Evolutionary conservation across 78 protist species (phyloP).

Genomic region (Tieghemostelium lacteum): DNA sequence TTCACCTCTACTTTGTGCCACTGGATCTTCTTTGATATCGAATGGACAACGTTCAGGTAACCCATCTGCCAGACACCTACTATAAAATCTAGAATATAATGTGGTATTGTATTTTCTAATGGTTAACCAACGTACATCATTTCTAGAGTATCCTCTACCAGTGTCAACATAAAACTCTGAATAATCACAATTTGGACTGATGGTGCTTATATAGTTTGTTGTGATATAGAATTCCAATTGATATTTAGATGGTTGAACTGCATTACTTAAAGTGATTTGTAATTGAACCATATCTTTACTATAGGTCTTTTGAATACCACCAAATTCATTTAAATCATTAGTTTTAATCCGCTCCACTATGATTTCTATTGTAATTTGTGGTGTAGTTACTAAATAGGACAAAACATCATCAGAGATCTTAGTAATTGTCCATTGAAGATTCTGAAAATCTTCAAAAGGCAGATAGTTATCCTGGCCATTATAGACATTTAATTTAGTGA

Average conservation of each 20-base stretch:
- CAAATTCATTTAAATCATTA: neutral
- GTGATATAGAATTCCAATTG: neutral
- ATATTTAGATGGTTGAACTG: neutral
- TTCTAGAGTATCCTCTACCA: slow-evolving; percentile 13
- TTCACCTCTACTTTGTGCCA: slow-evolving; percentile 1
- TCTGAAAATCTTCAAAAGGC: neutral
- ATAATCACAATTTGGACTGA: neutral
- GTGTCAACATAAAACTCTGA: neutral
- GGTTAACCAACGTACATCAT: slow-evolving; percentile 28
- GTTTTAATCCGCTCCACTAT: no score
- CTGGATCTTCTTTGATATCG: slow-evolving; percentile 21
- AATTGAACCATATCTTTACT: neutral
- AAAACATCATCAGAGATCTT: no score
- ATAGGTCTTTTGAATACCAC: neutral
- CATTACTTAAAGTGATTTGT: neutral
- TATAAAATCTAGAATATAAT: slow-evolving; percentile 14
- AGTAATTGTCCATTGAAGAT: neutral
- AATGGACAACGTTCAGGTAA: slow-evolving; percentile 8
- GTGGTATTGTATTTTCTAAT: neutral
- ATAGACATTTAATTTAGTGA: no score
- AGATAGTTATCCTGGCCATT: neutral
- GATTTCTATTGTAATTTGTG: neutral
- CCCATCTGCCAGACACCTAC: slow-evolving; percentile 24
- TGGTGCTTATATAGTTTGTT: neutral
- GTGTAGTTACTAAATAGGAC: neutral